A percentile compares a stretch with the other conserved stretches of the same genome.
phyloP scores from a whole-genome alignment of 768 basidiomycete species.

The Termitomyces sp. region DNA sequence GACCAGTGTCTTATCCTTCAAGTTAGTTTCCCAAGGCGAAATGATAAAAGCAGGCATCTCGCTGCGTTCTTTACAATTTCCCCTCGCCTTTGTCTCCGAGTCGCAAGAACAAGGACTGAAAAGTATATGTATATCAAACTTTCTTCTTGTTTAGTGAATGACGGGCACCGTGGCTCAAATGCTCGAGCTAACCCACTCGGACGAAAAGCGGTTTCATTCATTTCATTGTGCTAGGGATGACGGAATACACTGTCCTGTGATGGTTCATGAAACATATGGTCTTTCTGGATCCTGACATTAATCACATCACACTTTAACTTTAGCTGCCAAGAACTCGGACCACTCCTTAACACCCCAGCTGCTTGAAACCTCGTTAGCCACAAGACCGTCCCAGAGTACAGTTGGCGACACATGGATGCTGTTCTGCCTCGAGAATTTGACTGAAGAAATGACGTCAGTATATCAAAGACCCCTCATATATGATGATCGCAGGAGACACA shows the following conservation, averaged over 20 bases:
- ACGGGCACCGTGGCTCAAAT: neutral
- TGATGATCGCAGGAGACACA: slow-evolving; percentile 26
- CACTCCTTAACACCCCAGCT: slow-evolving; percentile 83
- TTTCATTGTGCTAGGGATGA: neutral
- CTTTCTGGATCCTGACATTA: neutral
- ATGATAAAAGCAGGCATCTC: neutral
- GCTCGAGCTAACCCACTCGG: no score
- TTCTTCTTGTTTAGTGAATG: neutral
- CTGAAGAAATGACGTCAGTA: slow-evolving; percentile 36
- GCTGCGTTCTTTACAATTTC: neutral
- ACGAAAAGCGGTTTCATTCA: neutral
- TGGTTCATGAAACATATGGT: neutral
- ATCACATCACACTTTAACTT: slow-evolving; percentile 41
- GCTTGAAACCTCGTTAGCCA: slow-evolving; percentile 74
- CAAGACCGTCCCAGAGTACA: slow-evolving; percentile 70
- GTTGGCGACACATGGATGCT: slow-evolving; percentile 91
- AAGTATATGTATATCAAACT: neutral
- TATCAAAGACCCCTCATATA: neutral
- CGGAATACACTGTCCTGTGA: neutral
- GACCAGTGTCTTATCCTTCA: neutral
- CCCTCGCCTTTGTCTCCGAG: neutral
- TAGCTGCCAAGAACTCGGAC: slow-evolving; percentile 68
- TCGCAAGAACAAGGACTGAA: neutral
- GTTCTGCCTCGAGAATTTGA: slow-evolving; percentile 91
- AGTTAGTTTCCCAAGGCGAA: neutral